phyloP scores from a whole-genome alignment of 2,329 filamentous ascomycete genomes.

The Nectriaceae sp. region DNA sequence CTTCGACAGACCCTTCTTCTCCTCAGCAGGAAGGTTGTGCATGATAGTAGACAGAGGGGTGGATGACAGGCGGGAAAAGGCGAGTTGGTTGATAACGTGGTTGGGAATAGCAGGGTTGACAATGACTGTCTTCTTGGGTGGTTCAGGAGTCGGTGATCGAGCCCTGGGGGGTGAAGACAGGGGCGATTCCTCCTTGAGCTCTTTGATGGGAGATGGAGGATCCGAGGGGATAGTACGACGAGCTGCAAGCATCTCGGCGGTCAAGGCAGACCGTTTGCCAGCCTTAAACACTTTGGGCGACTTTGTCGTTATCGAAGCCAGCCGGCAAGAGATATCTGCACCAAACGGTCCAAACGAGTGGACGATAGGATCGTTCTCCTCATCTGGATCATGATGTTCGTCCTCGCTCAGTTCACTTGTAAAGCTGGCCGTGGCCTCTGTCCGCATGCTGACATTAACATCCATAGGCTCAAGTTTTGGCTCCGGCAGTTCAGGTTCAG shows the following conservation, averaged over 20 bases:
- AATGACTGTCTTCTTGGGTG: conserved; percentile 29
- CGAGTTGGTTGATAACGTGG: conserved; percentile 92
- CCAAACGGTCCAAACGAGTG: conserved; percentile 92
- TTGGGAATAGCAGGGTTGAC: conserved; percentile 62
- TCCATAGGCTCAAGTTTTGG: conserved; percentile 26
- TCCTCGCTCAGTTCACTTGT: conserved; percentile 61
- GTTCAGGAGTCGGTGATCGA: conserved; percentile 20
- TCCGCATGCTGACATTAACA: conserved; percentile 48
- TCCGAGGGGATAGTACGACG: conserved; percentile 23
- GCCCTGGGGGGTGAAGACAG: conserved; percentile 27
- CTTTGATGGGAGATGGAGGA: conserved; percentile 25
- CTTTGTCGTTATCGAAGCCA: conserved; percentile 74
- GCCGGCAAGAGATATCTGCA: conserved; percentile 77
- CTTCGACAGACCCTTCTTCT: conserved; percentile 60
- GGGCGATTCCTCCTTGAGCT: conserved; percentile 23
- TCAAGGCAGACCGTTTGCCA: conserved; percentile 22
- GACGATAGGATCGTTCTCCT: conserved; percentile 92
- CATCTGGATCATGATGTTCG: conserved; percentile 72
- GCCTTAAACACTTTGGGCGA: conserved; percentile 56
- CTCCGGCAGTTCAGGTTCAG: conserved; percentile 50
- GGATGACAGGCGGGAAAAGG: conserved; percentile 89
- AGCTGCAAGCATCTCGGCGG: conserved; percentile 25
- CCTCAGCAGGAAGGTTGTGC: conserved; percentile 74
- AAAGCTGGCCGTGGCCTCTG: conserved; percentile 54
- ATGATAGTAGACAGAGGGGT: conserved; percentile 89